These are phyloP conservation scores for Biancaea sappan DNA, from an alignment of 306 rosid species.

Conservation along the genomic window DNA sequence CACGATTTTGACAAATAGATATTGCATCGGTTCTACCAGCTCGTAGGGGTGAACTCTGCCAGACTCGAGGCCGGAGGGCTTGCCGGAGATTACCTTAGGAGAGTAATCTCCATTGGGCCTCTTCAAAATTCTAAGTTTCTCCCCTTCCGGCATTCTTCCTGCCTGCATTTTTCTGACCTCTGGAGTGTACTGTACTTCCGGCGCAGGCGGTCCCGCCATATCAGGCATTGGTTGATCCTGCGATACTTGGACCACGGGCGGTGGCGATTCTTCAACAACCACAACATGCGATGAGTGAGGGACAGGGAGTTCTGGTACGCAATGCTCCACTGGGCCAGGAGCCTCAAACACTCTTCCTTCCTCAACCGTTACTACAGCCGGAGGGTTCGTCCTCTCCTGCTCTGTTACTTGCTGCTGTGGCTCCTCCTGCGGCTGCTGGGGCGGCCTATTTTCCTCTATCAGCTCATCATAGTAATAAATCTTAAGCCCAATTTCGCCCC, in stretches of 20 bases:
- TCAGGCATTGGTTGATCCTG: conserved; percentile 48
- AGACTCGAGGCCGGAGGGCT: conserved; percentile 23
- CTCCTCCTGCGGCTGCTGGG: conserved; percentile 27
- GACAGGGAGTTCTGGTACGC: conserved; percentile 40
- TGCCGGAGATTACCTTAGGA: conserved; percentile 62
- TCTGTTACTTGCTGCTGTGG: conserved; percentile 30
- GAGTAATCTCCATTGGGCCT: conserved; percentile 67
- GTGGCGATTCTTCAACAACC: conserved; percentile 56
- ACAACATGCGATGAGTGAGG: conserved; percentile 60
- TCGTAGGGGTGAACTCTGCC: conserved; percentile 77
- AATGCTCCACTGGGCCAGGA: conserved; percentile 39
- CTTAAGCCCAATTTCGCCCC: conserved; percentile 83
- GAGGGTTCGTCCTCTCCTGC: conserved; percentile 49
- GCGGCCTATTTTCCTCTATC: conserved; percentile 42
- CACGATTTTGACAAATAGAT: conserved; percentile 67
- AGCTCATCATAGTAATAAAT: conserved; percentile 70
- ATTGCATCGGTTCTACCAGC: conserved; percentile 93
- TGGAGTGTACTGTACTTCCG: conserved; percentile 47
- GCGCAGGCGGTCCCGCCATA: conserved; percentile 36
- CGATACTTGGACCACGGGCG: conserved; percentile 54
- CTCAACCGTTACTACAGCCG: conserved; percentile 37
- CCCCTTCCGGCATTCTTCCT: conserved; percentile 41
- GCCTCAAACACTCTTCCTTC: conserved; percentile 57
- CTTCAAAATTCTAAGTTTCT: conserved; percentile 61
- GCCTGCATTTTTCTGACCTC: conserved; percentile 79